These are phyloP conservation scores for Austroboletus eburneus DNA, from an alignment of 768 basidiomycete species.

Conservation along the genomic window DNA sequence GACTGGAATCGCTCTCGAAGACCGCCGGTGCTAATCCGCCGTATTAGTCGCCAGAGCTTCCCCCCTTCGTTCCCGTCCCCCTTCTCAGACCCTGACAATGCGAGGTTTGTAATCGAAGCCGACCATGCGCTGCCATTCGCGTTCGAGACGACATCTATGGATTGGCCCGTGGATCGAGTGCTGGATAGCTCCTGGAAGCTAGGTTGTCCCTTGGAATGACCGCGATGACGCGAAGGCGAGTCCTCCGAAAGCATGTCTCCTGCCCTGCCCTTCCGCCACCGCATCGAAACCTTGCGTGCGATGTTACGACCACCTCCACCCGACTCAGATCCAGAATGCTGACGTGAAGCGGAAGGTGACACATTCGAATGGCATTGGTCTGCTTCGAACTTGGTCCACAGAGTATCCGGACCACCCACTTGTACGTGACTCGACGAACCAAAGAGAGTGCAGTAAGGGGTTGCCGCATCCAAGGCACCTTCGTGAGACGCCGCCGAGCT, in stretches of 20 bases:
- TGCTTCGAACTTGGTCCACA: slow-evolving; percentile 6
- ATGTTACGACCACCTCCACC: slow-evolving; percentile 21
- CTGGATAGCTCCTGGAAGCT: slow-evolving; percentile 34
- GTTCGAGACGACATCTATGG: slow-evolving; percentile 16
- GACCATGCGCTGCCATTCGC: slow-evolving; percentile 10
- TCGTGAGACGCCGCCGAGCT: slow-evolving; percentile 6
- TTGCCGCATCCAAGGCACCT: slow-evolving; percentile 14
- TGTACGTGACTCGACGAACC: slow-evolving; percentile 46
- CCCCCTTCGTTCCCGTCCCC: slow-evolving; percentile 29
- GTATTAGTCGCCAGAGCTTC: slow-evolving; percentile 66
- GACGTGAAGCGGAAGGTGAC: not conserved
- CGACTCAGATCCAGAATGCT: slow-evolving; percentile 7
- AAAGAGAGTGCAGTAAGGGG: slow-evolving; percentile 57
- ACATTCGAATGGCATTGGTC: not conserved
- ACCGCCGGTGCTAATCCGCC: slow-evolving; percentile 61
- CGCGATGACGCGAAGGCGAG: slow-evolving; percentile 14
- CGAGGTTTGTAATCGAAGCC: slow-evolving; percentile 9
- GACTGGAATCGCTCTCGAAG: slow-evolving; percentile 46
- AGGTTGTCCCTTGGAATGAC: slow-evolving; percentile 20
- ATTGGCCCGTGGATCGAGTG: slow-evolving; percentile 8
- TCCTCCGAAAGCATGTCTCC: slow-evolving; percentile 30
- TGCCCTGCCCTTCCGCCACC: slow-evolving; percentile 28
- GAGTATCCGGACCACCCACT: slow-evolving; percentile 42
- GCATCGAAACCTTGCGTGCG: slow-evolving; percentile 35
- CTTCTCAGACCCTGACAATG: slow-evolving; percentile 15